A percentile compares a stretch with the other conserved stretches of the same genome.
phyloP scores from a whole-genome alignment of 2,329 filamentous ascomycete species.

The Ampelomyces quisqualis region DNA sequence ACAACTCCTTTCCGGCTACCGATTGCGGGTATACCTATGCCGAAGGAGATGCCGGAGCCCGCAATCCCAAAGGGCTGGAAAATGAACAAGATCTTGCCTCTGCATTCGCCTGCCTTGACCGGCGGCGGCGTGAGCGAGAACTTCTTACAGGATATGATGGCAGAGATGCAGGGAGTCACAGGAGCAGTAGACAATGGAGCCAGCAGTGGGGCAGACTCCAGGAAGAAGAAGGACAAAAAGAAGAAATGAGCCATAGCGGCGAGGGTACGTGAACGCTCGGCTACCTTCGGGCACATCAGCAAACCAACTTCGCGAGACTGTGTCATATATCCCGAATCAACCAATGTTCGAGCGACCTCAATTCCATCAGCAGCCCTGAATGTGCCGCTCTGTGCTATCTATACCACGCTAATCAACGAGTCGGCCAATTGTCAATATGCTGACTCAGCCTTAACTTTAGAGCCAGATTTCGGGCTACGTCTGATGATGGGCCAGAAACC shows the following conservation, averaged over 20 bases:
- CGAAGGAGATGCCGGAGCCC: constrained; percentile 68
- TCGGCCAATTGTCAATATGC: no score
- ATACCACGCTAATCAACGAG: no score
- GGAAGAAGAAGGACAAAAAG: constrained; percentile 45
- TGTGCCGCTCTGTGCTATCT: no score
- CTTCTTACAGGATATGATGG: constrained; percentile 95
- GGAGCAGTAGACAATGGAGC: constrained; percentile 29
- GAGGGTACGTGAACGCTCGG: neutral
- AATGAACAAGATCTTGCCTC: constrained; percentile 77
- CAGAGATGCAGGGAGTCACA: constrained; percentile 68
- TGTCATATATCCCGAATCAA: no score
- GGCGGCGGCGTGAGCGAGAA: constrained; percentile 94
- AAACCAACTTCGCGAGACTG: no score
- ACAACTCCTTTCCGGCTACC: constrained; percentile 68
- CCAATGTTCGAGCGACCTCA: no score
- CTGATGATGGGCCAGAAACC: no score
- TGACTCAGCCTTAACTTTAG: no score
- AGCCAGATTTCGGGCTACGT: no score
- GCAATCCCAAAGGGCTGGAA: constrained; percentile 81
- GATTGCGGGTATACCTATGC: constrained; percentile 70
- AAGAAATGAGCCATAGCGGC: constrained; percentile 31
- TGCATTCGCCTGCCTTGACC: constrained; percentile 84
- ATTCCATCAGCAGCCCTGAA: no score
- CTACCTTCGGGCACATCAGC: no score
- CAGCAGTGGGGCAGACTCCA: constrained; percentile 27